phyloP scores from a whole-genome alignment of 495 filamentous ascomycete species.

The Aeminium ludgeri region DNA sequence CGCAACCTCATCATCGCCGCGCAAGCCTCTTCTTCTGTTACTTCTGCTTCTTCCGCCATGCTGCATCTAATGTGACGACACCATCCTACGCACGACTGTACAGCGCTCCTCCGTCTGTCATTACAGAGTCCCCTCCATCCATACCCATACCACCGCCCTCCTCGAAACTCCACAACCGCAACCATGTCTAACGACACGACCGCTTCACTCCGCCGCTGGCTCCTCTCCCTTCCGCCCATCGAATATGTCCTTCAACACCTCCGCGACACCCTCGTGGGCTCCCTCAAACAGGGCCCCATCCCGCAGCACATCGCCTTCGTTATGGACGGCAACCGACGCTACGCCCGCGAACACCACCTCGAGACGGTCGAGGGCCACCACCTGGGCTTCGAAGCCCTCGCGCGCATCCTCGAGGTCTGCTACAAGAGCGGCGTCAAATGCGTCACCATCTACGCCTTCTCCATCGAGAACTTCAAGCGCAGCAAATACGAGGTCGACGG shows the following conservation, averaged over 20 bases:
- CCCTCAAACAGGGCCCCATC: constrained; percentile 74
- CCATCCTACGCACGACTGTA: too few relatives aligned
- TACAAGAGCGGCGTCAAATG: constrained; percentile 91
- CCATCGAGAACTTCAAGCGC: constrained; percentile 96
- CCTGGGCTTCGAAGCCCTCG: constrained; percentile 86
- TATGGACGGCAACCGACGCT: constrained; percentile 94
- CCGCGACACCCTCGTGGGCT: constrained; percentile 68
- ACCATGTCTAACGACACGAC: too few relatives aligned
- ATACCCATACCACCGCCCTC: too few relatives aligned
- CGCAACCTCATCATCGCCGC: too few relatives aligned
- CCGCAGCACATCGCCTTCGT: constrained; percentile 93
- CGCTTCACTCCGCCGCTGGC: constrained; percentile 64
- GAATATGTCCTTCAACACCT: constrained; percentile 62
- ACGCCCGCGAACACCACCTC: constrained; percentile 74
- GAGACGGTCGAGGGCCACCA: constrained; percentile 97
- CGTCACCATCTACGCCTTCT: constrained; percentile 95
- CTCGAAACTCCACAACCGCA: too few relatives aligned
- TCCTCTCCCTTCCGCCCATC: constrained; percentile 71
- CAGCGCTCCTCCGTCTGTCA: too few relatives aligned
- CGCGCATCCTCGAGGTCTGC: constrained; percentile 85
- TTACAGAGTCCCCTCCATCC: too few relatives aligned
- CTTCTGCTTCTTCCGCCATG: too few relatives aligned
- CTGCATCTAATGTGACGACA: too few relatives aligned
- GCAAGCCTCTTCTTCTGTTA: too few relatives aligned
- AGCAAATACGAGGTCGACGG: constrained; percentile 96